Conservation (phyloP, 2,329 filamentous ascomycete species). For the Aciculosporium take region DNA sequence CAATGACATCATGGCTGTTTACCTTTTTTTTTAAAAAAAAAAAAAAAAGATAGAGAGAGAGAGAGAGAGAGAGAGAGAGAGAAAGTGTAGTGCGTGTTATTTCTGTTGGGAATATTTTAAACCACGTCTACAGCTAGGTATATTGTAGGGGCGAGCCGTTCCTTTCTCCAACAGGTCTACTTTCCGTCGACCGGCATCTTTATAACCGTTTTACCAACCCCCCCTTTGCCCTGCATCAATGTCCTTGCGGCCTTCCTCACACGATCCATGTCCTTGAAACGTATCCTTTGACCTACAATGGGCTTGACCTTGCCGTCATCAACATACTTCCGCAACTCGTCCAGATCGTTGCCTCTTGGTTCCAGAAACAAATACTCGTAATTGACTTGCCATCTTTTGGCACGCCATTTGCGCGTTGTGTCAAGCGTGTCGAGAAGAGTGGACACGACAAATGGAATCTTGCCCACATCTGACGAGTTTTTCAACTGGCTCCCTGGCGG, state of each 20-base stretch:
- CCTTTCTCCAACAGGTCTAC: constrained; percentile 24
- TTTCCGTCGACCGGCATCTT: neutral
- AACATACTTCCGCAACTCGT: constrained; percentile 6
- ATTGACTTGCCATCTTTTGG: constrained; percentile 19
- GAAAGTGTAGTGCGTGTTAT: too few species aligned
- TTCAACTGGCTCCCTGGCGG: constrained; percentile 24
- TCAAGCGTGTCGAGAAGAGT: constrained; percentile 19
- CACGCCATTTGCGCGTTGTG: constrained; percentile 15
- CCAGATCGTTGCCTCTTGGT: constrained; percentile 16
- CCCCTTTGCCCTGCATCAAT: constrained; percentile 16
- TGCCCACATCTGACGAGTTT: constrained; percentile 13
- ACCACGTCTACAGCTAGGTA: too few species aligned
- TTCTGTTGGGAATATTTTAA: too few species aligned
- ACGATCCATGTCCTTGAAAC: constrained; percentile 20
- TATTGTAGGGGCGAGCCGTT: constrained; percentile 28
- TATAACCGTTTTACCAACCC: constrained; percentile 7
- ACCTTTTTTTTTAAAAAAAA: too few species aligned
- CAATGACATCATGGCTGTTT: too few species aligned
- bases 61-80: too few species aligned
- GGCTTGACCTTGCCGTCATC: constrained; percentile 10
- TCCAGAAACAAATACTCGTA: constrained; percentile 24
- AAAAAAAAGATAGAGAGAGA: too few species aligned
- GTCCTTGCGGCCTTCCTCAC: constrained; percentile 21
- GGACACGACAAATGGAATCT: constrained; percentile 12
- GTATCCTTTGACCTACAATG: constrained; percentile 10